Conservation (phyloP, 768 basidiomycete genomes). For the Leccinum boreale region DNA sequence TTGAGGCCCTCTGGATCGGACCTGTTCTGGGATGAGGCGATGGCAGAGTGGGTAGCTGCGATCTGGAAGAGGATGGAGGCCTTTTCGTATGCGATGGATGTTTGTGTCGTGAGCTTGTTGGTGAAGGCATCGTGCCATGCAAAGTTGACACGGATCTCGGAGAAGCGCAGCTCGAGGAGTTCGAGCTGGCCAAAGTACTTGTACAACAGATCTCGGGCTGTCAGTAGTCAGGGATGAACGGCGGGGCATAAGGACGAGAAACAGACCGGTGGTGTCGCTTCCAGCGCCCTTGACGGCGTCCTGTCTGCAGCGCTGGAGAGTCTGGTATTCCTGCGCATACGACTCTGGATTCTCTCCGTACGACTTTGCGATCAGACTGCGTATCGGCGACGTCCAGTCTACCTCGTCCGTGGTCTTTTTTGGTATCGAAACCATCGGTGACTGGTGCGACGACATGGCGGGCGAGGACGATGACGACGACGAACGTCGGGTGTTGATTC, state of each 20-base stretch:
- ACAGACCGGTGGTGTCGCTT: constrained; percentile 87
- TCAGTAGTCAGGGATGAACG: not conserved
- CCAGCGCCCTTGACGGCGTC: constrained; percentile 97
- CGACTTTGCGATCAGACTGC: constrained; percentile 76
- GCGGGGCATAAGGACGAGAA: not conserved
- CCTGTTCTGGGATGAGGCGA: constrained; percentile 81
- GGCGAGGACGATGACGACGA: not conserved
- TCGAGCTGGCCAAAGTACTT: constrained; percentile 99
- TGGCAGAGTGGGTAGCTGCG: constrained; percentile 88
- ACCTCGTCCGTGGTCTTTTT: constrained; percentile 91
- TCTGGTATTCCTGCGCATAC: constrained; percentile 79
- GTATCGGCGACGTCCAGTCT: constrained; percentile 91
- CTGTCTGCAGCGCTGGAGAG: constrained; percentile 87
- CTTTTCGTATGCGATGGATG: constrained; percentile 97
- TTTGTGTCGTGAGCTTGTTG: constrained; percentile 88
- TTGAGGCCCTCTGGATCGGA: constrained; percentile 91
- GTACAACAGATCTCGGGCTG: constrained; percentile 91
- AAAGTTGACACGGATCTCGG: constrained; percentile 94
- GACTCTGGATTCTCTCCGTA: constrained; percentile 74
- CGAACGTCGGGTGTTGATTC: constrained; percentile 10
- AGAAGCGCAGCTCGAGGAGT: constrained; percentile 92
- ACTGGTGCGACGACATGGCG: constrained; percentile 72
- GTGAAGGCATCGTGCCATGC: constrained; percentile 98
- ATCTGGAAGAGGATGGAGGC: constrained; percentile 97
- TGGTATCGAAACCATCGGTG: constrained; percentile 49